Percentiles rank a stretch among this genome's conserved stretches.
phyloP scores from a whole-genome alignment of 345 rosid species.

The Syzygium aqueum region DNA sequence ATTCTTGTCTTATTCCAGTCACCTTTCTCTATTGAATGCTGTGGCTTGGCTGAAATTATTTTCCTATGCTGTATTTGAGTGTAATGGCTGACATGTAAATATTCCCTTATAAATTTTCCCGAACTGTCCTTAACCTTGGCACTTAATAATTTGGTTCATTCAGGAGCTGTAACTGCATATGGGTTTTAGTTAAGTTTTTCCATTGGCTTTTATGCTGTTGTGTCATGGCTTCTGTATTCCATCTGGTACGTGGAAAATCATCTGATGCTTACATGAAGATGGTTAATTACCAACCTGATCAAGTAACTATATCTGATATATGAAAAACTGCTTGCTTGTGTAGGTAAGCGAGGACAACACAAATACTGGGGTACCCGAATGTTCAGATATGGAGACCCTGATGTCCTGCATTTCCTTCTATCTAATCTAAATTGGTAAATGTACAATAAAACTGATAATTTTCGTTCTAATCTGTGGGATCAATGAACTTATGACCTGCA shows the following conservation, averaged over 20 bases:
- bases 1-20: neutral
- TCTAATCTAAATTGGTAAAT: slow-evolving; percentile 93
- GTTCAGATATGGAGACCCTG: slow-evolving; percentile 89
- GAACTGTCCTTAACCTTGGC: neutral
- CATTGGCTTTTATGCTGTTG: neutral
- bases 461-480: neutral
- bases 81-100: neutral
- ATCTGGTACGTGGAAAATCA: neutral
- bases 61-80: neutral
- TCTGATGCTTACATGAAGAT: neutral
- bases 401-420: slow-evolving; percentile 82
- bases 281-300: neutral
- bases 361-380: slow-evolving; percentile 97
- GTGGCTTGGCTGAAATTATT: neutral
- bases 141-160: neutral
- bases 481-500: neutral
- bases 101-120: neutral
- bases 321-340: slow-evolving; percentile 5
- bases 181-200: neutral
- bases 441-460: neutral
- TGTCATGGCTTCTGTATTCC: neutral
- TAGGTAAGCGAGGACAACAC: slow-evolving; percentile 96
- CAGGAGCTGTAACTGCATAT: neutral
- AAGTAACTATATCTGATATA: neutral
- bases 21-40: neutral